phyloP scores from a whole-genome alignment of 306 rosid genomes.

The Abrus pulchellus region DNA sequence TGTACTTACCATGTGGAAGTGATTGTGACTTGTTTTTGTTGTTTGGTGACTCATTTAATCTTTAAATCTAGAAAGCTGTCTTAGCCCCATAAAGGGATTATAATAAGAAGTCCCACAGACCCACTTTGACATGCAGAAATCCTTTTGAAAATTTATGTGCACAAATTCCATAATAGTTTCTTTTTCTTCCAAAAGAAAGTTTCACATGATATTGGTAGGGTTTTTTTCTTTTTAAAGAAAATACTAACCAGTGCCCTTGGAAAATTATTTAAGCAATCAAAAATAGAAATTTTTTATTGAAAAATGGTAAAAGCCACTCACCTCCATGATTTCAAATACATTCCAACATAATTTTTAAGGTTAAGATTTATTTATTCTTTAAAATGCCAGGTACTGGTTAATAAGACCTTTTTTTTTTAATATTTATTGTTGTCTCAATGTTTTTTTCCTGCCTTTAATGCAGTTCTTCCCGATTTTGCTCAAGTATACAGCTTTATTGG shows the following conservation, averaged over 20 bases:
- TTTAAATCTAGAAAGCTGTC: not conserved
- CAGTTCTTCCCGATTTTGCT: constrained; percentile 95
- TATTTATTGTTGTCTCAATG: constrained; percentile 11
- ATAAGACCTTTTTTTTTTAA: not conserved
- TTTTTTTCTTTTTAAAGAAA: too few relatives aligned
- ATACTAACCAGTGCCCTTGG: too few relatives aligned
- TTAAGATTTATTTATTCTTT: too few relatives aligned
- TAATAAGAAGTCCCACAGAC: not conserved
- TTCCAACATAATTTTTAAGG: too few relatives aligned
- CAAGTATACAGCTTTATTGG: constrained; percentile 94
- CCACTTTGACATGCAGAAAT: constrained; percentile 8
- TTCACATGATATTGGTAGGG: not conserved
- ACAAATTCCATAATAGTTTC: not conserved
- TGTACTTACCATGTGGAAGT: constrained; percentile 1
- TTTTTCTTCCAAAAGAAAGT: not conserved
- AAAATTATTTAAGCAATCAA: too few relatives aligned
- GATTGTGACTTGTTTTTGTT: not conserved
- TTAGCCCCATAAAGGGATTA: not conserved
- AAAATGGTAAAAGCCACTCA: too few relatives aligned
- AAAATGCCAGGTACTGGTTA: too few relatives aligned
- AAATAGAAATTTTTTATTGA: too few relatives aligned
- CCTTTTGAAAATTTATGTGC: not conserved
- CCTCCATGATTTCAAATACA: too few relatives aligned
- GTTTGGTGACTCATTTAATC: not conserved
- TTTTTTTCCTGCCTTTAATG: constrained; percentile 44